Percentiles rank a stretch among this genome's conserved stretches.
These are phyloP conservation scores for thale cress (Arabidopsis thaliana) DNA, from an alignment of 345 rosid species.

Conservation along the genomic window DNA sequence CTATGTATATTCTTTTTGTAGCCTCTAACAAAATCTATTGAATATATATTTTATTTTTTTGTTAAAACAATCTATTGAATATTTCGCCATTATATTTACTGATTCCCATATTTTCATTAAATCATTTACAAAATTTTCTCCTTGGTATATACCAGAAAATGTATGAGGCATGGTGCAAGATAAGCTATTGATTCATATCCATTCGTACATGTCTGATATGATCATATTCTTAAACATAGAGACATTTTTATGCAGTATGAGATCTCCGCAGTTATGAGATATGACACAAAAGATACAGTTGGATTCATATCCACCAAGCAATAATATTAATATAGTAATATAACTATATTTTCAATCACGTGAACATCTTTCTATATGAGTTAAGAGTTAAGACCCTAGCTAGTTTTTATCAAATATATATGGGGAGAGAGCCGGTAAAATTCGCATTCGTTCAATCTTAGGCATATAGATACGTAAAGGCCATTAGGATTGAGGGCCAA, in stretches of 20 bases:
- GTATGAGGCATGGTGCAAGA: constrained; percentile 13
- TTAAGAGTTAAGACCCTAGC: not conserved
- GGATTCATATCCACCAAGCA: constrained; percentile 1
- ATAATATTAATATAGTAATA: constrained; percentile 2
- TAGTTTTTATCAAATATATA: not conserved
- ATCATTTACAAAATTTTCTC: not conserved
- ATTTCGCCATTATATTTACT: not conserved
- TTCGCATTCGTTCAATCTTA: no score
- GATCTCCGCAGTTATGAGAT: constrained; percentile 27
- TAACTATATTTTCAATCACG: not conserved
- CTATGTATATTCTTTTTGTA: constrained; percentile 32
- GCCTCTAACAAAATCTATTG: not conserved
- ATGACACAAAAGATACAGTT: constrained; percentile 14
- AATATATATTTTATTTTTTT: not conserved
- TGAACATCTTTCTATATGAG: constrained; percentile 1
- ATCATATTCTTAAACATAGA: not conserved
- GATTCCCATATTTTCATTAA: constrained; percentile 4
- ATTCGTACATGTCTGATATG: constrained; percentile 11
- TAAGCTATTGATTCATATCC: constrained; percentile 3
- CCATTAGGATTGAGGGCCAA: not conserved
- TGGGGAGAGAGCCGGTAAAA: not conserved
- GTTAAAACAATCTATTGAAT: not conserved
- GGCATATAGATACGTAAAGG: no score
- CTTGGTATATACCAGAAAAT: not conserved
- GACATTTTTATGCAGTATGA: constrained; percentile 3